Base-by-base conservation (phyloP, 306 rosid genomes). In the Luffa aegyptiaca region DNA sequence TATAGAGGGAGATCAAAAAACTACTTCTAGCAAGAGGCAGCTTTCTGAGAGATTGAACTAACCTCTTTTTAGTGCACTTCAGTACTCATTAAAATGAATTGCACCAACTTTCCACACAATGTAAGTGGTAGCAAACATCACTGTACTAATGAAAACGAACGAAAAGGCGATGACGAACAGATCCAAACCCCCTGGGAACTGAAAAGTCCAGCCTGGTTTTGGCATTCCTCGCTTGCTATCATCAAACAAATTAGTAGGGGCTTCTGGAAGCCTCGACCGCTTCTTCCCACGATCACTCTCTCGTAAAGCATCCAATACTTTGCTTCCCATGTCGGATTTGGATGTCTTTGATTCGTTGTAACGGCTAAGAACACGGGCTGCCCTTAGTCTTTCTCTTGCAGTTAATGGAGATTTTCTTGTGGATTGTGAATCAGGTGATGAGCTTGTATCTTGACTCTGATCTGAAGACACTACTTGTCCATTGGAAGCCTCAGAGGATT, bases 71-170 rank as follows among this genome's bases (percentile, higher is more conserved):
- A 56, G 62, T 83, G 53, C 77, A 80, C 65, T 82, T 92, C 84
- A 94, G 77, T 85, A 86, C 84, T 94, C 98, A 79, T 92, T 94
- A 80, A 94, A 94, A 90, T 94, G 97, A 85, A 94, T 94, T 73
- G 97, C 98, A 79, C 98, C 97, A 75, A 89, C 91, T 88, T 92
- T 94, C 98, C 98, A 94, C 79, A 94, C 98, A 72, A 94, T 4
- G 87, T 63, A 94, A 69, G 98, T 94, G 18, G 98, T 94, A 81
- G 93, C 93, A 86, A 94, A 92, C 98, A 94, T 94, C 75, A 91
- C 87, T 5, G 97, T 81, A 82, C 92, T 94, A 83, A 94, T 94
- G 20, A 92, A 85, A 58, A 94, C 97, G 85, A 94, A 91, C 0
- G 98, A 94, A 56, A 91, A 84, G 41, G 70, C 77, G 81, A 94